phyloP scores from a whole-genome alignment of 2,329 filamentous ascomycete species.

The Fonsecaea nubica region DNA sequence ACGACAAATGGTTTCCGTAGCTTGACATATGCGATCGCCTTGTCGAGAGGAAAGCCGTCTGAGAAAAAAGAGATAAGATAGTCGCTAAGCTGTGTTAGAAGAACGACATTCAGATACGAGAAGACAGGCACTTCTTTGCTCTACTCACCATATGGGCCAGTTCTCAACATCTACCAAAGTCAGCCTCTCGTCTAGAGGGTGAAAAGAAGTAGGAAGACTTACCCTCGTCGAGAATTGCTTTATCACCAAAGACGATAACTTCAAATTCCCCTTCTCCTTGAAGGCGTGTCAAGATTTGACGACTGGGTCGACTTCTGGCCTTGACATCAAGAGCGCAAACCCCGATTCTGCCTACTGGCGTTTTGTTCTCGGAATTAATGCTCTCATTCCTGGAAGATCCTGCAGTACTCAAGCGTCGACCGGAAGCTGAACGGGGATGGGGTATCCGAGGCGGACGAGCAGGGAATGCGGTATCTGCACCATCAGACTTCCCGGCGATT shows the following conservation, averaged over 20 bases:
- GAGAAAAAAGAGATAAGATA: slow-evolving; percentile 99
- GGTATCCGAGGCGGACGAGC: slow-evolving; percentile 32
- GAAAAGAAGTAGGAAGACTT: slow-evolving; percentile 40
- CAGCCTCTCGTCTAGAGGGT: slow-evolving; percentile 21
- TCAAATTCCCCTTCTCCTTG: slow-evolving; percentile 93
- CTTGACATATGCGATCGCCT: slow-evolving; percentile 93
- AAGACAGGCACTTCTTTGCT: background rate
- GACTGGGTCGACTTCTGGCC: slow-evolving; percentile 92
- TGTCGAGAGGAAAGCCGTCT: slow-evolving; percentile 94
- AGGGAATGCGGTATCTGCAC: slow-evolving; percentile 31
- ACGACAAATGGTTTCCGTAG: slow-evolving; percentile 95
- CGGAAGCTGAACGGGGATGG: slow-evolving; percentile 38
- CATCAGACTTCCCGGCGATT: slow-evolving; percentile 20
- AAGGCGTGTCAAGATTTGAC: slow-evolving; percentile 92
- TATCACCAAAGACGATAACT: slow-evolving; percentile 97
- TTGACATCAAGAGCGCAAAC: slow-evolving; percentile 96
- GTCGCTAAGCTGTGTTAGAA: slow-evolving; percentile 57
- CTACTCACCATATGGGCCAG: slow-evolving; percentile 82
- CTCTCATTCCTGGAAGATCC: slow-evolving; percentile 38
- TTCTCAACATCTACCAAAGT: slow-evolving; percentile 76
- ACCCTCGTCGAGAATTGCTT: slow-evolving; percentile 95
- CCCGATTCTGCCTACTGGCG: slow-evolving; percentile 72
- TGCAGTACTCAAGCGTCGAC: slow-evolving; percentile 38
- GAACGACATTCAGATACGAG: background rate
- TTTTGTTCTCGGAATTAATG: slow-evolving; percentile 27